A percentile compares a stretch with the other conserved stretches of the same genome.
These are phyloP conservation scores for Phylloporus scabripes DNA, from an alignment of 768 basidiomycete species.

Conservation along the genomic window DNA sequence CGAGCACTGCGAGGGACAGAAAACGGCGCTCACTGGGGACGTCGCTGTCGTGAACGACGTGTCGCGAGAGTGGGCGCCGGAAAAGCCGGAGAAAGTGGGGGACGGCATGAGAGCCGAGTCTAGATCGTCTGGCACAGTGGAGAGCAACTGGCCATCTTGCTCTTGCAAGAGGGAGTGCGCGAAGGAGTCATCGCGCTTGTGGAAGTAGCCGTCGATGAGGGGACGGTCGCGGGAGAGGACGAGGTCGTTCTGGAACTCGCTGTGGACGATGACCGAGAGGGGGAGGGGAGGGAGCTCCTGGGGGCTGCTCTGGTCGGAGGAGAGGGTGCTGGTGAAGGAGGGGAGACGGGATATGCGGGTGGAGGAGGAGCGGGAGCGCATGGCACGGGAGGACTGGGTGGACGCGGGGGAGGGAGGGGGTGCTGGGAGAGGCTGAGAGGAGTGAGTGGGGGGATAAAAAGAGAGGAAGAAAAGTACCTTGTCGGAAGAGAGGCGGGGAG, in stretches of 20 bases:
- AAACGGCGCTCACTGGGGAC: slow-evolving; percentile 18
- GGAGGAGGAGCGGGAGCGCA: slow-evolving; percentile 29
- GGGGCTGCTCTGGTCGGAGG: slow-evolving; percentile 29
- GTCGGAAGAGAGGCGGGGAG: slow-evolving; percentile 7
- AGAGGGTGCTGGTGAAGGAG: slow-evolving; percentile 31
- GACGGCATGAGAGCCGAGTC: slow-evolving; percentile 23
- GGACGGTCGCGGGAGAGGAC: slow-evolving; percentile 15
- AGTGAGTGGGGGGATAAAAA: not conserved
- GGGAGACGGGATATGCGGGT: slow-evolving; percentile 29
- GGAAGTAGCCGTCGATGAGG: slow-evolving; percentile 8
- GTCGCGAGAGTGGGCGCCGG: slow-evolving; percentile 23
- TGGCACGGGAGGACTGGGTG: slow-evolving; percentile 22
- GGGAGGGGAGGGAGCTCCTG: slow-evolving; percentile 23
- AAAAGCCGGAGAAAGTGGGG: slow-evolving; percentile 27
- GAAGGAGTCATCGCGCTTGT: slow-evolving; percentile 16
- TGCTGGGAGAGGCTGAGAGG: slow-evolving; percentile 13
- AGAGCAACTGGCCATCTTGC: slow-evolving; percentile 15
- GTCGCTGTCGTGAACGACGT: slow-evolving; percentile 21
- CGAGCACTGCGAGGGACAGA: slow-evolving; percentile 11
- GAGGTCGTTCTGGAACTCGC: slow-evolving; percentile 25
- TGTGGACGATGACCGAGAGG: slow-evolving; percentile 29
- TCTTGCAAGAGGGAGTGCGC: slow-evolving; percentile 6
- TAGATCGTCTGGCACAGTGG: slow-evolving; percentile 17
- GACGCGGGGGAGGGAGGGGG: slow-evolving; percentile 27
- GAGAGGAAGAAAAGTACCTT: slow-evolving; percentile 5